Base-by-base conservation (phyloP, 306 rosid species). In the Mimosa pudica region DNA sequence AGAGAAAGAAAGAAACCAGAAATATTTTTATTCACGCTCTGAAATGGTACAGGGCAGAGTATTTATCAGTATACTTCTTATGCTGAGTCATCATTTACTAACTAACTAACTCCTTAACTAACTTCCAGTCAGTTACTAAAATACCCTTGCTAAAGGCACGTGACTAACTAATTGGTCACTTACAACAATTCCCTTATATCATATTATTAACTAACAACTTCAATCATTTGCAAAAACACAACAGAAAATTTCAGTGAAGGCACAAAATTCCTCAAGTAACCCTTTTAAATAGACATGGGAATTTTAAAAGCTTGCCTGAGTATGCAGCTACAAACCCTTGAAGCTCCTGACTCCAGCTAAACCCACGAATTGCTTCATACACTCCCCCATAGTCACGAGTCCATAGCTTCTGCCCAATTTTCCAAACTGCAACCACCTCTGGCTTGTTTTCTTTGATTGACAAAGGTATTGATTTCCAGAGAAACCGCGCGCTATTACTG, bases 401-500 rank as follows among this genome's bases (percentile, higher is more conserved):
- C 99, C 99, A 93, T 38, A 96, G 81, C 86, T 87, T 88, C 83
- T 93, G 94, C 66, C 93, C 91, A 70, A 93, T 90, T 78, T 84
- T 87, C 99, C 97, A 96, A 77, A 70, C 91, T 9, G 99, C 97
- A 74, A 69, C 54, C 30, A 93, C 77, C 86, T 93, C 98, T 4
- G 87, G 93, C 35, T 85, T 84, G 90, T 63, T 82, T 82, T 93
- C 93, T 83, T 93, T 96, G 73, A 90, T 71, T 4, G 87, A 79
- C 17, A 90, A 70, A 65, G 93, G 96, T 69, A 91, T 89, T 3
- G 90, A 81, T 83, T 96, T 93, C 99, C 99, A 96, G 10, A 96
- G 92, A 87, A 91, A 96, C 70, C 96, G 92, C 14, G 94, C 91
- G 82, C 93, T 91, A 58, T 91, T 93, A 77, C 99, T 96, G 96